Evolutionary conservation across 768 basidiomycete species (phyloP), one percentile per base, ranked within the genome.

Genomic region (Boletus rufocinnamomeus): DNA sequence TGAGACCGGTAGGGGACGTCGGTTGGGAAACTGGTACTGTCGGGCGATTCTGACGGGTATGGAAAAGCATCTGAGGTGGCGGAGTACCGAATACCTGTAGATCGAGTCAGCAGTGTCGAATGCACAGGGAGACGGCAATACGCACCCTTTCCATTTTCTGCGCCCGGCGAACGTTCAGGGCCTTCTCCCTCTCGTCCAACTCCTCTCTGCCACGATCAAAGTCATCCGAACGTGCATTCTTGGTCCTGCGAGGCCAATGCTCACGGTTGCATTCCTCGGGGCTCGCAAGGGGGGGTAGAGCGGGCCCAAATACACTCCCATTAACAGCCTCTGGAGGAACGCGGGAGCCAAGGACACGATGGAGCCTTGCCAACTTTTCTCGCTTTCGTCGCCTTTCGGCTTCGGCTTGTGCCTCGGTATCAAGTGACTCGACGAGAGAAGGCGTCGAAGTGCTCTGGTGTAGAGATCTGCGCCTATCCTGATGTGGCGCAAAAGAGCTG

Each of bases 111-210:
- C 46, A 25, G 25, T 34, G 30, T 47, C 30, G 23, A 30, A 52
- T 6, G 10, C 27, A 27, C 28, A 14, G 37, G 1, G 37, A 41
- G 30, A 46, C 6, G 3, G 48, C 23, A 19, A 11, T 41, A 34
- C 79, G 32, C 55, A 89, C 91, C 84, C 89, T 88, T 74, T 93
- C 90, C 90, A 94, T 93, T 74, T 93, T 94, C 68, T 86, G 80
- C 40, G 90, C 91, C 51, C 92, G 76, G 50, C 85, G 80, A 47
- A 94, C 90, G 66, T 89, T 89, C 67, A 88, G 82, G 16, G 88
- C 87, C 75, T 91, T 91, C 69, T 93, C 90, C 62, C 75, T 79
- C 30, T 84, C 84, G 64, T 85, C 80, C 49, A 93, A 78, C 58
- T 89, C 87, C 68, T 85, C 87, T 71, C 83, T 88, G 44, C 85